Evolutionary conservation across 176 grass and related monocot genomes (phyloP).

Genomic region (Carex littledalei): DNA sequence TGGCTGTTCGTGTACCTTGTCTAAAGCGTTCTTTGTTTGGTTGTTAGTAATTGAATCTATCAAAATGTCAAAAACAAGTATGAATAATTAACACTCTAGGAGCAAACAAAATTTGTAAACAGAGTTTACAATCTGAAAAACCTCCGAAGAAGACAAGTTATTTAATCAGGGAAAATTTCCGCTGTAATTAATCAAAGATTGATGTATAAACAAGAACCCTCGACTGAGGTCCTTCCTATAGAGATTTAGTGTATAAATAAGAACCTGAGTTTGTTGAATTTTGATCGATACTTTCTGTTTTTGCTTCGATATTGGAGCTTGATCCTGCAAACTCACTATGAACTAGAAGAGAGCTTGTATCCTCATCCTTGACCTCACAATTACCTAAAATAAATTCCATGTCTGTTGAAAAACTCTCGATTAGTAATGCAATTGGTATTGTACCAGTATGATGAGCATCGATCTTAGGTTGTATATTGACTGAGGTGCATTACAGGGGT

Average conservation of each 20-base stretch:
- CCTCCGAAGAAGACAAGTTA: background rate
- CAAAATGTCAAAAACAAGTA: background rate
- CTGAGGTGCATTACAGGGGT: background rate
- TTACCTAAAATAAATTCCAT: conserved; percentile 2
- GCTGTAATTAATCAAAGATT: background rate
- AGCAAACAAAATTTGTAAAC: background rate
- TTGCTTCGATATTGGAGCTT: background rate
- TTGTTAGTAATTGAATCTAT: conserved; percentile 1
- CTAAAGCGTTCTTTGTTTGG: background rate
- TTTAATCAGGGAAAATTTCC: background rate
- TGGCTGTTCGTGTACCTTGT: background rate
- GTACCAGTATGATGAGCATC: background rate
- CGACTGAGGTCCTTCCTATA: background rate
- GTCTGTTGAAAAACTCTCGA: background rate
- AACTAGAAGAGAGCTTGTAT: background rate
- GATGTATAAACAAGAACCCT: background rate
- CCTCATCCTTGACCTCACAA: background rate
- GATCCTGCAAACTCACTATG: background rate
- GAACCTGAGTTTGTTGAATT: conserved; percentile 4
- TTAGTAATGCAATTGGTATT: background rate
- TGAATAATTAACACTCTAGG: background rate
- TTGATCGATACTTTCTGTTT: conserved; percentile 6
- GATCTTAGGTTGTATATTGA: background rate
- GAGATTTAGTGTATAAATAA: background rate
- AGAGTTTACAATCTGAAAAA: background rate